Conservation (phyloP, 2,329 filamentous ascomycete species). For the Aspergillus fructus region DNA sequence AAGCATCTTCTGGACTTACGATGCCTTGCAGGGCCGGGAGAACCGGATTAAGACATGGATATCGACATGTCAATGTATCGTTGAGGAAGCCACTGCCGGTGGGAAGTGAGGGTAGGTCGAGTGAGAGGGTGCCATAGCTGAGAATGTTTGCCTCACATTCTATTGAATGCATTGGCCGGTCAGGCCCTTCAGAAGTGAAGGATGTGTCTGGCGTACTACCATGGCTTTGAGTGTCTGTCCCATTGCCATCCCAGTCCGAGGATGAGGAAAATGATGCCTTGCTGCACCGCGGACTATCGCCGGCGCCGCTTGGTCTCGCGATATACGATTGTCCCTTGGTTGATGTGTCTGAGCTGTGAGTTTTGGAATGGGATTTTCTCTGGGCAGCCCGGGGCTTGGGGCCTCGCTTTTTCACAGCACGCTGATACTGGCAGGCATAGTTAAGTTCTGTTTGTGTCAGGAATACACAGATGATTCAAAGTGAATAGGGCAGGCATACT, state of each 20-base stretch:
- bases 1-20: constrained; percentile 43
- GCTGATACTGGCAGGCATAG: constrained; percentile 23
- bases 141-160: too few species aligned
- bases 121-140: background rate
- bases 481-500: background rate
- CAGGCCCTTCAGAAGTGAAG: too few species aligned
- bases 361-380: too few species aligned
- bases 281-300: background rate
- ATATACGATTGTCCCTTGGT: too few species aligned
- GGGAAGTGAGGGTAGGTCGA: background rate
- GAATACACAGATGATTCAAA: too few species aligned
- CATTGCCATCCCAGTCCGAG: background rate
- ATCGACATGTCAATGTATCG: constrained; percentile 15
- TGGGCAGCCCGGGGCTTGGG: background rate
- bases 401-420: constrained; percentile 25
- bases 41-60: constrained; percentile 44
- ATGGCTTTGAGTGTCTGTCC: background rate
- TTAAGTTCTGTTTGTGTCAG: constrained; percentile 14
- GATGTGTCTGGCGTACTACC: too few species aligned
- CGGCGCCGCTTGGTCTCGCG: background rate
- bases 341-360: too few species aligned
- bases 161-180: too few species aligned
- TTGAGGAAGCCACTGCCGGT: background rate
- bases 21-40: constrained; percentile 42
- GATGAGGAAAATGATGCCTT: background rate